Percentiles rank a stretch among this genome's conserved stretches.
Evolutionary conservation across 805 yeast species (phyloP).

Genomic region (Grigorovia yakushimaensis): DNA sequence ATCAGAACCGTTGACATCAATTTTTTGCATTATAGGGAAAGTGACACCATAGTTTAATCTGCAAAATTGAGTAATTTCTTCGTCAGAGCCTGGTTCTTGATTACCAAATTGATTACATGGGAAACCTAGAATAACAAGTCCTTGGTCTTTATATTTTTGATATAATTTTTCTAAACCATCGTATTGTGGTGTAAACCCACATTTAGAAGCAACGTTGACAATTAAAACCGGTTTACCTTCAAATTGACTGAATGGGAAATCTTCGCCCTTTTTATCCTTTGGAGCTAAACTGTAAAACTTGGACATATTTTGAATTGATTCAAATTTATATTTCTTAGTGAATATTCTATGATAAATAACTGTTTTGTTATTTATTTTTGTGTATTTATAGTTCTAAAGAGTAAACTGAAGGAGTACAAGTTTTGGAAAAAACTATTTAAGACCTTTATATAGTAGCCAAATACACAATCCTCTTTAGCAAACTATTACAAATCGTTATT

Average conservation of each 20-base stretch:
- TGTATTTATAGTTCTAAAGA: too few relatives aligned
- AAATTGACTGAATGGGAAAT: conserved; percentile 48
- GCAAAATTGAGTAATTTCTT: conserved; percentile 67
- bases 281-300: conserved; percentile 58
- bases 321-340: too few relatives aligned
- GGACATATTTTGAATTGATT: conserved; percentile 16
- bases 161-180: conserved; percentile 59
- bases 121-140: conserved; percentile 65
- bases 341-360: too few relatives aligned
- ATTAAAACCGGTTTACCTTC: conserved; percentile 73
- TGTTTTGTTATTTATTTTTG: too few relatives aligned
- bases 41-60: conserved; percentile 74
- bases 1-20: conserved; percentile 79
- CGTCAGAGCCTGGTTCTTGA: conserved; percentile 62
- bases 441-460: too few relatives aligned
- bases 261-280: conserved; percentile 45
- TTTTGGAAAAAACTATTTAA: too few relatives aligned
- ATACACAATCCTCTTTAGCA: too few relatives aligned
- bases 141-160: conserved; percentile 51
- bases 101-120: conserved; percentile 86
- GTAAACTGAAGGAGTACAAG: too few relatives aligned
- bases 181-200: conserved; percentile 71
- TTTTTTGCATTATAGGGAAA: conserved; percentile 82
- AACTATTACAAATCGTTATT: too few relatives aligned
- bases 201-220: conserved; percentile 84